phyloP scores from a whole-genome alignment of 2,329 filamentous ascomycete species.

The Nemania diffusa region DNA sequence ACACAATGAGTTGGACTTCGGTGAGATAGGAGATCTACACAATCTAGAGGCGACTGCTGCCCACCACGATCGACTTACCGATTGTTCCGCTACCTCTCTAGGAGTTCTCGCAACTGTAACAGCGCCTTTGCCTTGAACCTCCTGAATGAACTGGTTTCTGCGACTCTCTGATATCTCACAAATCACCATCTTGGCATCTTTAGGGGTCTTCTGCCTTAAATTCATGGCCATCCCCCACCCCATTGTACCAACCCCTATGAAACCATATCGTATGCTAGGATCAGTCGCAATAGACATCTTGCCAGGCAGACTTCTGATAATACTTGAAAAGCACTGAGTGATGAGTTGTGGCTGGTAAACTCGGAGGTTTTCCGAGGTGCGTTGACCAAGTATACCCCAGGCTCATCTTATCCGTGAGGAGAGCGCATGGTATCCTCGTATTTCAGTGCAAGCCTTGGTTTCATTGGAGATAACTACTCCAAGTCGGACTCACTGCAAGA shows the following conservation, averaged over 20 bases:
- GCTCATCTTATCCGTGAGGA: background rate
- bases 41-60: background rate
- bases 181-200: slow-evolving; percentile 29
- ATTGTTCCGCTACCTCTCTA: slow-evolving; percentile 29
- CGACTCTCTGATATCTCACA: slow-evolving; percentile 29
- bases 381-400: background rate
- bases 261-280: slow-evolving; percentile 23
- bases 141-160: slow-evolving; percentile 23
- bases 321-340: background rate
- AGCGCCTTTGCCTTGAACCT: slow-evolving; percentile 14
- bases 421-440: background rate
- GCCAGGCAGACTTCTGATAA: too few relatives aligned
- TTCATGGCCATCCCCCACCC: slow-evolving; percentile 34
- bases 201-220: slow-evolving; percentile 23
- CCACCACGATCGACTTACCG: slow-evolving; percentile 18
- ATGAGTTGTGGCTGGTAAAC: background rate
- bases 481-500: slow-evolving; percentile 4
- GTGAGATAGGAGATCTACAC: background rate
- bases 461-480: slow-evolving; percentile 17
- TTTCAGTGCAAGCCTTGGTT: background rate
- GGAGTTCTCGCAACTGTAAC: slow-evolving; percentile 22
- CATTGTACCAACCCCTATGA: slow-evolving; percentile 32
- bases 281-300: slow-evolving; percentile 25
- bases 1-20: background rate
- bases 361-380: background rate